Evolutionary conservation across 805 yeast genomes (phyloP), one percentile per base, ranked within the genome.

Genomic region (Nakazawaea wyomingensis): DNA sequence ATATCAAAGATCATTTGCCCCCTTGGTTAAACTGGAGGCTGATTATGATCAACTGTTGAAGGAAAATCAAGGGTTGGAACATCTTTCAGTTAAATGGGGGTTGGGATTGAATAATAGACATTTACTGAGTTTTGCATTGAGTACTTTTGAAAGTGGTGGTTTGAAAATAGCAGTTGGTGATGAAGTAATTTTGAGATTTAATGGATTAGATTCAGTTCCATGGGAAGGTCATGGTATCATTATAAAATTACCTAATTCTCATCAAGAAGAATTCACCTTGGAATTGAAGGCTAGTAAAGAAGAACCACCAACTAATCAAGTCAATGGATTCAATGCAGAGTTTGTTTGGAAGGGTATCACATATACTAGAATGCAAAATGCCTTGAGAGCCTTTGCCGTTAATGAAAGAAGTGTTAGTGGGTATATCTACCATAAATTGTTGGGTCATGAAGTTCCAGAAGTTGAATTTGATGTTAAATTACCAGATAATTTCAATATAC

Each of bases 311-410:
- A 74, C 81, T 2, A 70, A 80, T 47, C 56, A 74, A 30, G 72
- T 74, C 2, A 70, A 77, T 4, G 86, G 82, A 18, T 90, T 86
- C 59, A 78, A 90, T 1, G 89, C 90, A 0, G 91, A 86, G 53
- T 84, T 87, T 57, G 86, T 85, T 41, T 90, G 96, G 96, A 85
- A 85, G 51, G 93, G 91, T 13, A 79, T 82, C 2, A 69, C 95
- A 1, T 89, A 82, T 56, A 81, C 76, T 32, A 74, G 97, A 54
- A 86, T 87, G 93, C 95, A 86, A 64, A 64, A 66, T 17, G 93
- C 96, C 0, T 64, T 90, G 62, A 76, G 70, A 45, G 55, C 56
- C 5, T 86, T 90, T 65, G 96, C 96, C 3, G 65, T 78, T 7
- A 74, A 80, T 41, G 73, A 80, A 39, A 71, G 76, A 51, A 79